Evolutionary conservation across 2,329 filamentous ascomycete species (phyloP), one percentile per base, ranked within the genome.

Genomic region (Drechmeria coniospora): DNA sequence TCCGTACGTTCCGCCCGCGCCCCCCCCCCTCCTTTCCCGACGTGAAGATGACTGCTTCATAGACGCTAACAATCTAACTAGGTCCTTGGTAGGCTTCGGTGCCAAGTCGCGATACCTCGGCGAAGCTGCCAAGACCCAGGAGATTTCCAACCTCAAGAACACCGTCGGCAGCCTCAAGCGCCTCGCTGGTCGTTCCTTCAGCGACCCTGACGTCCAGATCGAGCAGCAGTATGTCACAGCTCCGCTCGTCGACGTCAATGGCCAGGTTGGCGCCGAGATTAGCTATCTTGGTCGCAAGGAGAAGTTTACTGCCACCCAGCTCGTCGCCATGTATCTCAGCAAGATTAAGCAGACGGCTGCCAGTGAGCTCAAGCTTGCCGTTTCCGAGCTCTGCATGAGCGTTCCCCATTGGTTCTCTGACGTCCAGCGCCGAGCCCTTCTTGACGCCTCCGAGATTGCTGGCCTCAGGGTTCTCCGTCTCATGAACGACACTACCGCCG

Each of bases 141-240:
- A 98, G 63, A 92, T 93, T 53, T 93, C 87, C 50, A 98, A 98
- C 68, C 74, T 95, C 50, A 98, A 95, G 68, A 98, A 98, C 71
- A 98, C 90, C 43, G 81, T 98, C 61, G 68, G 74, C 55, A 86
- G 74, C 42, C 71, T 98, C 47, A 93, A 93, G 65, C 82, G 90
- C 49, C 76, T 98, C 44, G 79, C 79, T 49, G 90, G 90, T 50
- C 83, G 90, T 51, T 66, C 70, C 37, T 69, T 87, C 59, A 77
- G 68, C 54, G 90, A 98, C 51, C 84, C 90, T 51, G 90, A 98
- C 68, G 68, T 93, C 38, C 71, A 84, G 59, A 69, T 90, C 50
- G 90, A 98, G 69, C 80, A 92, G 61, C 69, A 92, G 50, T 94
- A 74, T 58, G 75, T 92, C 51, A 84, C 84, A 21, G 81, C 84